Evolutionary conservation across 345 rosid species (phyloP).

Genomic region (Acer saccharum): DNA sequence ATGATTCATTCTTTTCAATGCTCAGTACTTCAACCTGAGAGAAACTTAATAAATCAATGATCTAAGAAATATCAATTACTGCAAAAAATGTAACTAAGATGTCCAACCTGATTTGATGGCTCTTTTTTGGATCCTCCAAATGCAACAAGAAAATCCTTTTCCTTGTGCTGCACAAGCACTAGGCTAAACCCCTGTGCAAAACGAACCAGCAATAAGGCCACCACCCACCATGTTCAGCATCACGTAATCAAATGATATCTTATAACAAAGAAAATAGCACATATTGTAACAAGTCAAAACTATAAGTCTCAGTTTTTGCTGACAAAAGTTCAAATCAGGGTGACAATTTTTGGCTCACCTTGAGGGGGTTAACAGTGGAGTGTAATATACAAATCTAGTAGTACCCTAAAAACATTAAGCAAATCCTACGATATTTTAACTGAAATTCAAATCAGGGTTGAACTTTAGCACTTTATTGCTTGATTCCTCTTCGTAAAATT

Average conservation of each 20-base stretch:
- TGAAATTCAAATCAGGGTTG: background rate
- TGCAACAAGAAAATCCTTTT: constrained; percentile 89
- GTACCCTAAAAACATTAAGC: background rate
- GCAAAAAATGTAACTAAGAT: constrained; percentile 11
- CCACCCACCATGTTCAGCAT: background rate
- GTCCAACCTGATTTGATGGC: constrained; percentile 86
- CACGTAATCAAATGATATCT: background rate
- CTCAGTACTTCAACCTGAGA: constrained; percentile 74
- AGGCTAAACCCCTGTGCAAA: constrained; percentile 81
- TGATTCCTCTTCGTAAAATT: background rate
- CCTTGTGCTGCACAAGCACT: constrained; percentile 86
- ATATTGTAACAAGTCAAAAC: background rate
- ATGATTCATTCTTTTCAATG: constrained; percentile 73
- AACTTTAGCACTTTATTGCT: background rate
- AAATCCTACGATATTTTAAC: background rate
- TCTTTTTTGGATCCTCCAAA: constrained; percentile 91
- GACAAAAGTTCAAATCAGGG: background rate
- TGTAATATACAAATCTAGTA: background rate
- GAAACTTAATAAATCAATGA: background rate
- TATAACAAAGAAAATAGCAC: background rate
- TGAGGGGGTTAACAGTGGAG: background rate
- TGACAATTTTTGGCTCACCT: background rate
- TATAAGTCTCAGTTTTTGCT: too few species aligned
- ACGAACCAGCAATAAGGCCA: background rate
- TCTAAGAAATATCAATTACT: constrained; percentile 8